phyloP scores from a whole-genome alignment of 768 basidiomycete species.

The Trametes meyenii region DNA sequence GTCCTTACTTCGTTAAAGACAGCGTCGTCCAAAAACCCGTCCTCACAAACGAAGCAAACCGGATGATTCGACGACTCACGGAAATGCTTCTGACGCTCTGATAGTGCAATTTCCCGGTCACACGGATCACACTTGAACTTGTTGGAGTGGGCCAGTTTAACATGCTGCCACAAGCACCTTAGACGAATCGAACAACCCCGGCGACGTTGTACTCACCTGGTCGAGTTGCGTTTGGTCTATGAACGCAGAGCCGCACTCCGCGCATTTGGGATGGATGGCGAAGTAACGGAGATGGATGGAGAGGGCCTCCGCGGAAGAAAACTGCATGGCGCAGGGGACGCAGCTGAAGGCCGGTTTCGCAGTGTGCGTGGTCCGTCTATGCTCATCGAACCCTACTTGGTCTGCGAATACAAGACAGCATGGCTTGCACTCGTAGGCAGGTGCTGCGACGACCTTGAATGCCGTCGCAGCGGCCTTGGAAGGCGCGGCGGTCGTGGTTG shows the following conservation, averaged over 20 bases:
- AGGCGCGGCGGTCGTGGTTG: background rate
- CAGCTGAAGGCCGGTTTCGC: constrained; percentile 9
- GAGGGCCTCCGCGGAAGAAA: constrained; percentile 20
- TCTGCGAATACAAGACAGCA: constrained; percentile 3
- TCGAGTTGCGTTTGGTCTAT: constrained; percentile 13
- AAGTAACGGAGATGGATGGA: constrained; percentile 8
- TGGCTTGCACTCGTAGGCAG: constrained; percentile 6
- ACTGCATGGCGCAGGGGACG: constrained; percentile 14
- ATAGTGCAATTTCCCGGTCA: background rate
- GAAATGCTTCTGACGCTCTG: constrained; percentile 20
- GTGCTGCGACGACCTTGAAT: background rate
- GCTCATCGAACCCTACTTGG: background rate
- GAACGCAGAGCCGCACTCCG: constrained; percentile 13
- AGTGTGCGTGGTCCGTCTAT: background rate
- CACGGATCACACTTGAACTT: constrained; percentile 11
- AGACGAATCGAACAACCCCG: background rate
- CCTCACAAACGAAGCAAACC: constrained; percentile 17
- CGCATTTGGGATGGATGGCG: constrained; percentile 17
- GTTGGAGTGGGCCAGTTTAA: background rate
- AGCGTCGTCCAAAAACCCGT: constrained; percentile 16
- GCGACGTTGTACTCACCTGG: background rate
- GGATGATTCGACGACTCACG: constrained; percentile 19
- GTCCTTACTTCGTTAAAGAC: constrained; percentile 3
- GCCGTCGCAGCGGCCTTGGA: background rate
- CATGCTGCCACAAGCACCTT: background rate